Evolutionary conservation across 495 filamentous ascomycete species (phyloP).

Genomic region (Annulohypoxylon stygium): DNA sequence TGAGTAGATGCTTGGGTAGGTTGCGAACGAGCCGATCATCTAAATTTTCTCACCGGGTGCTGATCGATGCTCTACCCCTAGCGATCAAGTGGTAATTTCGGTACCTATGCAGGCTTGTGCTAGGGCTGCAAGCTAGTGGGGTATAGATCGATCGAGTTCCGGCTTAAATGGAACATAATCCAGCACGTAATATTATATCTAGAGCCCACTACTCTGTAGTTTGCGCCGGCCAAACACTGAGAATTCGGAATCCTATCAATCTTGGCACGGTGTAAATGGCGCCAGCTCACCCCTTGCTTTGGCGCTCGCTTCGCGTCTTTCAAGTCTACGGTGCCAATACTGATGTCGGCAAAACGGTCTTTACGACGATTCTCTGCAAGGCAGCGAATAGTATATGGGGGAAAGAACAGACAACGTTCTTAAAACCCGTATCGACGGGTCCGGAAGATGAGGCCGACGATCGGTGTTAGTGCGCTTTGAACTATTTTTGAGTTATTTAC

Average conservation of each 20-base stretch:
- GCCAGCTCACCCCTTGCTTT: conserved; percentile 62
- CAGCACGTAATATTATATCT: conserved; percentile 33
- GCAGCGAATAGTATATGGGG: conserved; percentile 60
- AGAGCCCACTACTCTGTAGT: not conserved
- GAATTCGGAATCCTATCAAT: not conserved
- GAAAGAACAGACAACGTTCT: conserved; percentile 67
- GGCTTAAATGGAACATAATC: conserved; percentile 31
- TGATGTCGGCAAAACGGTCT: conserved; percentile 82
- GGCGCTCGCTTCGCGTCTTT: conserved; percentile 71
- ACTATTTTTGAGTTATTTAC: not conserved
- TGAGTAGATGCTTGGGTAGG: conserved; percentile 1
- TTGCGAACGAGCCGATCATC: not conserved
- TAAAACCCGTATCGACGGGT: conserved; percentile 84
- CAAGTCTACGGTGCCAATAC: conserved; percentile 87
- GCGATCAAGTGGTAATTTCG: conserved; percentile 15
- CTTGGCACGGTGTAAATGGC: conserved; percentile 31
- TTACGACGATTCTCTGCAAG: conserved; percentile 76
- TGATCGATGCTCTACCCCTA: conserved; percentile 20
- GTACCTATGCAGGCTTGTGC: conserved; percentile 16
- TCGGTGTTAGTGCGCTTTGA: conserved; percentile 57
- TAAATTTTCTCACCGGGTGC: conserved; percentile 14
- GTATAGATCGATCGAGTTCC: conserved; percentile 22
- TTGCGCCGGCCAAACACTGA: conserved; percentile 2
- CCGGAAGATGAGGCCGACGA: conserved; percentile 75
- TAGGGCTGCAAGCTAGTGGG: conserved; percentile 33